Conservation (phyloP, 1,139 yeast species). For the Saccharomyces uvarum region DNA sequence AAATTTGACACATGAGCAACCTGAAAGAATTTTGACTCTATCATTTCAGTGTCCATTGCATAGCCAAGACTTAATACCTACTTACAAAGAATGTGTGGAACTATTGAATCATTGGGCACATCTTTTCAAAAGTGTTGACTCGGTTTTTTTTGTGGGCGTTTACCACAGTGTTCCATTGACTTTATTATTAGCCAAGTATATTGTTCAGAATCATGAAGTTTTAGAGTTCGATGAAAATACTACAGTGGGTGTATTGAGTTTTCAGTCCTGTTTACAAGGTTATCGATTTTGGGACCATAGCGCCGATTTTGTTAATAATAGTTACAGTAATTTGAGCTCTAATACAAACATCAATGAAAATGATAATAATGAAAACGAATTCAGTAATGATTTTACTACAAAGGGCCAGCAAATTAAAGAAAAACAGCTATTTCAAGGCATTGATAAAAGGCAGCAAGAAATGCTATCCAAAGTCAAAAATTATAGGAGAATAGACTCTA, state of each 20-base stretch:
- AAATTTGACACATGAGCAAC: constrained; percentile 16
- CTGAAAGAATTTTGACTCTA: constrained; percentile 16
- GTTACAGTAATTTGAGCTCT: background rate
- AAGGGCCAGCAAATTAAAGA: constrained; percentile 27
- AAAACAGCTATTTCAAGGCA: constrained; percentile 26
- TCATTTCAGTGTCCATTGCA: constrained; percentile 28
- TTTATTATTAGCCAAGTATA: constrained; percentile 18
- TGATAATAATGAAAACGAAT: constrained; percentile 12
- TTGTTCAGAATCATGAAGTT: constrained; percentile 14
- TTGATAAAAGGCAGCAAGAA: constrained; percentile 23
- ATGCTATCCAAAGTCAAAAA: constrained; percentile 18
- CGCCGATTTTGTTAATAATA: constrained; percentile 12
- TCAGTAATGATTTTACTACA: constrained; percentile 13
- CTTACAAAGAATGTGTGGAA: constrained; percentile 19
- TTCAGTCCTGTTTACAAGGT: constrained; percentile 30
- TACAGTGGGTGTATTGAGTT: constrained; percentile 24
- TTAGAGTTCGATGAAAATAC: constrained; percentile 14
- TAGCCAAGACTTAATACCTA: constrained; percentile 15
- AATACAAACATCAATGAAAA: constrained; percentile 6
- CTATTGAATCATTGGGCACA: constrained; percentile 24
- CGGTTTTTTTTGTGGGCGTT: constrained; percentile 26
- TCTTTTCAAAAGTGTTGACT: constrained; percentile 21
- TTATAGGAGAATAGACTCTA: constrained; percentile 21
- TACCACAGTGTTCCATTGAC: constrained; percentile 31
- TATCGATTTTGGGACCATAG: constrained; percentile 33